phyloP scores from a whole-genome alignment of 2,329 filamentous ascomycete species.

The Hypoxylon sp. region DNA sequence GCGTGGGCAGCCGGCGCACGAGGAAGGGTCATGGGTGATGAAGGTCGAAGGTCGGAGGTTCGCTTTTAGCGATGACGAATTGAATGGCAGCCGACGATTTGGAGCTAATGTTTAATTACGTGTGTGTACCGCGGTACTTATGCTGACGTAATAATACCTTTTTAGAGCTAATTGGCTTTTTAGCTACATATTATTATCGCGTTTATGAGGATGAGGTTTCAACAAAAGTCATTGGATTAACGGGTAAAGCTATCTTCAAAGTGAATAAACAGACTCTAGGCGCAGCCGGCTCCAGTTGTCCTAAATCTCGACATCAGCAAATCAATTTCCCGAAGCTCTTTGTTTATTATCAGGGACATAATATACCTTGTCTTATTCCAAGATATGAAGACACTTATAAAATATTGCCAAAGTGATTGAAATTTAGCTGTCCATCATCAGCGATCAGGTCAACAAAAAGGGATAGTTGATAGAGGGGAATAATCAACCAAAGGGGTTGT shows the following conservation, averaged over 20 bases:
- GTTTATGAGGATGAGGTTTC: background rate
- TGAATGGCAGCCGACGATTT: conserved; percentile 2
- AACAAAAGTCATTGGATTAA: background rate
- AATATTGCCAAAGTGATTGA: no score
- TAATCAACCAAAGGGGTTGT: no score
- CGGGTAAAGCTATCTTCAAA: background rate
- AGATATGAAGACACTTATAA: no score
- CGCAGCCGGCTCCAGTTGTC: no score
- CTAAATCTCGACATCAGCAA: no score
- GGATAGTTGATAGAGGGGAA: no score
- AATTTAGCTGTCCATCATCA: no score
- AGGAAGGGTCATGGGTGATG: conserved; percentile 41
- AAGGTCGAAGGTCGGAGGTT: conserved; percentile 17
- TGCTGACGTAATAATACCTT: background rate
- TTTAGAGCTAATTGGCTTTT: background rate
- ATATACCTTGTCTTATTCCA: no score
- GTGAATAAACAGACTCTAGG: no score
- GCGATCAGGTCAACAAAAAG: no score
- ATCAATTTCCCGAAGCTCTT: no score
- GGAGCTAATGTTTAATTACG: conserved; percentile 16
- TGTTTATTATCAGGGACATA: no score
- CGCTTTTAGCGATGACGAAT: conserved; percentile 35
- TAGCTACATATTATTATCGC: background rate
- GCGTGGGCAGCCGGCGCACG: conserved; percentile 51
- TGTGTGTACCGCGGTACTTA: conserved; percentile 11